Base-by-base conservation (phyloP, 345 rosid species). In the Acer negundo region DNA sequence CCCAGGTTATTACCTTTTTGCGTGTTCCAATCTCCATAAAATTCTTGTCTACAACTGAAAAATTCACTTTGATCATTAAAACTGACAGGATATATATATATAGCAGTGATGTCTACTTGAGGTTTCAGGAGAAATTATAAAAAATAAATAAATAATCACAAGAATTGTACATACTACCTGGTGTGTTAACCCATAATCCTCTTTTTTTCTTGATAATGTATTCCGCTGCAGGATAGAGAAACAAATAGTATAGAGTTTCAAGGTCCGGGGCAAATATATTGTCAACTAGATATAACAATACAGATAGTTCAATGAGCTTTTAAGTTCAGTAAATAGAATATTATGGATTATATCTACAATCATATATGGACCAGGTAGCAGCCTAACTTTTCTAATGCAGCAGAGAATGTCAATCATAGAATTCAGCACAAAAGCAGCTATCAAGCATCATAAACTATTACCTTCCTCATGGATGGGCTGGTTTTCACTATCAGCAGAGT, bases 401-500 rank as follows among this genome's bases (percentile, higher is more conserved):
- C 23, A 67, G 4, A 75, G 20, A 61, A 58, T 62, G 70, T 67
- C 20, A 16, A 17, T 76, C n/a, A 53, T 15, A 24, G 10, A 49
- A 64, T 46, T 70, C 51, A 72, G 64, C 12, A 69, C 35, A 66
- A 40, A 23, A 46, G 35, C 20, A 62, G 47, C 15, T 56, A 38
- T 22, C 40, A 61, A 66, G 55, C 1, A 62, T 22, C 46, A 71
- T 17, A 72, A 10, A 16, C 31, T 16, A 8, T 70, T 84, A 88
- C 91, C 89, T 83, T 83, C 84, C 58, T 75, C 87, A 24, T 66
- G 67, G 42, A 73, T 47, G 28, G 83, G 85, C 69, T 86, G 73
- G 81, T 64, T 83, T 81, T 85, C 86, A 71, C 85, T 89, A 40
- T 88, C 88, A 64, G 77, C 78, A 75, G 66, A 74, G 31, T 20